A percentile compares a stretch with the other conserved stretches of the same genome.
These are phyloP conservation scores for Phytomonas sp. DNA, from an alignment of 208 protist genomes.

Conservation along the genomic window DNA sequence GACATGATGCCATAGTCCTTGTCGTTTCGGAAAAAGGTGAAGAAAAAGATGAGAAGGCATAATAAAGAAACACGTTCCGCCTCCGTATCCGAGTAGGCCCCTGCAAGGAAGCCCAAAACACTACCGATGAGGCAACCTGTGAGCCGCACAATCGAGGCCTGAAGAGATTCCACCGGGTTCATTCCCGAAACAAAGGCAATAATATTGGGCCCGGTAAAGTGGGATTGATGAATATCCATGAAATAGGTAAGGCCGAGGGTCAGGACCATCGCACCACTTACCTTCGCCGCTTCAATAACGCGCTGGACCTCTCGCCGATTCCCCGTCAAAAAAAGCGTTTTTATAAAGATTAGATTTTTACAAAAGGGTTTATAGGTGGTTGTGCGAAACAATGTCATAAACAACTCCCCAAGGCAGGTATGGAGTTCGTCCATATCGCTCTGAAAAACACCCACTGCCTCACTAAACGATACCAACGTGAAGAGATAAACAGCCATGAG, in stretches of 20 bases:
- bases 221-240: slow-evolving; percentile 48
- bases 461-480: slow-evolving; percentile 67
- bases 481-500: slow-evolving; percentile 89
- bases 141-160: slow-evolving; percentile 76
- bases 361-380: slow-evolving; percentile 33
- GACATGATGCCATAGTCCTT: slow-evolving; percentile 82
- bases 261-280: slow-evolving; percentile 79
- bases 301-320: slow-evolving; percentile 71
- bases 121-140: slow-evolving; percentile 81
- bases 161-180: slow-evolving; percentile 81
- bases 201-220: slow-evolving; percentile 78
- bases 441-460: slow-evolving; percentile 65
- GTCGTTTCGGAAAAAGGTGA: slow-evolving; percentile 73
- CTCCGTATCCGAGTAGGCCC: slow-evolving; percentile 53
- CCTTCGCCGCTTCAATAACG: slow-evolving; percentile 82
- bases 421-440: slow-evolving; percentile 32
- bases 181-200: slow-evolving; percentile 82
- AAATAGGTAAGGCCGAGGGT: slow-evolving; percentile 73
- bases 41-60: slow-evolving; percentile 69
- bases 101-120: slow-evolving; percentile 83
- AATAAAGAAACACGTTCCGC: slow-evolving; percentile 72
- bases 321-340: slow-evolving; percentile 31
- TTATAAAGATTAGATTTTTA: slow-evolving; percentile 55
- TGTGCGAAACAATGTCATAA: slow-evolving; percentile 37
- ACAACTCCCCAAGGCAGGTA: slow-evolving; percentile 16